A percentile compares a stretch with the other conserved stretches of the same genome.
These are phyloP conservation scores for Nakaseomyces sp. DNA, from an alignment of 1,139 yeast species.

Conservation along the genomic window DNA sequence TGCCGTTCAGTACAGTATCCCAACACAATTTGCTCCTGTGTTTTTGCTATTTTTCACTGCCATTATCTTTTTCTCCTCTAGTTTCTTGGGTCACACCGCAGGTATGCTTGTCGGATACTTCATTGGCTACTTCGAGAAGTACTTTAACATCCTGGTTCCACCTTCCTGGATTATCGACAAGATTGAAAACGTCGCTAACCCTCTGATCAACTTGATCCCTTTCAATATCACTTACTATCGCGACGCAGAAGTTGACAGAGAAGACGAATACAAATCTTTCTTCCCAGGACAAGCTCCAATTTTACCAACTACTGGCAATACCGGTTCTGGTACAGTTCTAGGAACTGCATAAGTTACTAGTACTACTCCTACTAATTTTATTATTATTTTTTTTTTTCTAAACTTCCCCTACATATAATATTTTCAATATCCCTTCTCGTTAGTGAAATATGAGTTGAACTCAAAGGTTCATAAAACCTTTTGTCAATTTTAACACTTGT, in stretches of 20 bases:
- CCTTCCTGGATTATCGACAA: conserved; percentile 49
- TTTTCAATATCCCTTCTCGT: too few relatives aligned
- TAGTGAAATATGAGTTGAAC: too few relatives aligned
- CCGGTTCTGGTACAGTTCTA: conserved; percentile 14
- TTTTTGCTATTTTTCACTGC: conserved; percentile 43
- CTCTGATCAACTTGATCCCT: conserved; percentile 47
- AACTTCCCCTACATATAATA: too few relatives aligned
- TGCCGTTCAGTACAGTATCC: conserved; percentile 34
- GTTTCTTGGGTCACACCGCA: conserved; percentile 64
- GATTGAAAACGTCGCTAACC: conserved; percentile 51
- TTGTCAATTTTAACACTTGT: too few relatives aligned
- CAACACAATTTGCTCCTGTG: conserved; percentile 57
- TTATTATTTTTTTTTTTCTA: too few relatives aligned
- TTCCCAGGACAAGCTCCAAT: conserved; percentile 9
- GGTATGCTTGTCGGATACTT: conserved; percentile 47
- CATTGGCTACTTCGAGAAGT: conserved; percentile 37
- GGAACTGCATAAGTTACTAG: conserved; percentile 5
- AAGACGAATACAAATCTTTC: conserved; percentile 22
- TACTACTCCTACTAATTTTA: too few relatives aligned
- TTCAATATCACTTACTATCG: conserved; percentile 43
- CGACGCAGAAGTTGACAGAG: conserved; percentile 45
- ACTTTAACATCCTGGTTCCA: conserved; percentile 48
- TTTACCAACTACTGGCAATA: conserved; percentile 16
- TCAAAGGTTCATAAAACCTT: too few relatives aligned
- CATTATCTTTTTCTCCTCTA: conserved; percentile 47